A percentile compares a stretch with the other conserved stretches of the same genome.
These are phyloP conservation scores for Monosporozyma siamensis DNA, from an alignment of 805 yeast species.

Conservation along the genomic window DNA sequence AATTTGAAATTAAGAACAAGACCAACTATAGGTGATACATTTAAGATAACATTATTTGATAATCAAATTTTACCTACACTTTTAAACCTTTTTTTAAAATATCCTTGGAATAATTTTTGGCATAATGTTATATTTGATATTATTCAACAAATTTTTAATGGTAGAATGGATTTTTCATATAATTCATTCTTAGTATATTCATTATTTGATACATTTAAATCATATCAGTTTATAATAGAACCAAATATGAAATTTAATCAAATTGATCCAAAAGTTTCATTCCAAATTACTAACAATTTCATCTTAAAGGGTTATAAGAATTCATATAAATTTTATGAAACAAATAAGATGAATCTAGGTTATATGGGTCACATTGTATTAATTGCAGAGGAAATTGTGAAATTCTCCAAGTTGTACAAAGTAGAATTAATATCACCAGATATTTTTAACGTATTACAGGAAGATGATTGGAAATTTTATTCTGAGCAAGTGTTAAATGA, in stretches of 20 bases:
- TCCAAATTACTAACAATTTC: conserved; percentile 46
- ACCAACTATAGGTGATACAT: conserved; percentile 76
- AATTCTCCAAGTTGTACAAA: conserved; percentile 45
- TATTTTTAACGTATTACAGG: conserved; percentile 16
- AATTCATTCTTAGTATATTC: conserved; percentile 56
- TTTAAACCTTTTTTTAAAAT: conserved; percentile 62
- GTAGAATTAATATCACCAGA: conserved; percentile 26
- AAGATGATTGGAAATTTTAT: conserved; percentile 22
- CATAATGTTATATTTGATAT: conserved; percentile 95
- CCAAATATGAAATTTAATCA: background rate
- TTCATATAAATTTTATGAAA: conserved; percentile 52
- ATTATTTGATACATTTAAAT: conserved; percentile 15
- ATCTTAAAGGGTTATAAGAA: conserved; percentile 53
- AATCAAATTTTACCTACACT: conserved; percentile 57
- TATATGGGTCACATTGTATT: conserved; percentile 92
- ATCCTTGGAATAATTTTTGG: conserved; percentile 93
- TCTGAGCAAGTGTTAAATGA: conserved; percentile 25
- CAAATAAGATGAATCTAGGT: conserved; percentile 62
- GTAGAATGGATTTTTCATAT: conserved; percentile 72
- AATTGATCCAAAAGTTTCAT: conserved; percentile 6
- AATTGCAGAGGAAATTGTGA: conserved; percentile 90
- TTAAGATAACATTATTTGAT: conserved; percentile 74
- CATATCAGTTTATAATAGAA: background rate
- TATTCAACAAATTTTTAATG: conserved; percentile 87
- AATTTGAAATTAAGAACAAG: conserved; percentile 36